Conservation (phyloP, 352 stramenopile genomes). For the Pythium periplocum region DNA sequence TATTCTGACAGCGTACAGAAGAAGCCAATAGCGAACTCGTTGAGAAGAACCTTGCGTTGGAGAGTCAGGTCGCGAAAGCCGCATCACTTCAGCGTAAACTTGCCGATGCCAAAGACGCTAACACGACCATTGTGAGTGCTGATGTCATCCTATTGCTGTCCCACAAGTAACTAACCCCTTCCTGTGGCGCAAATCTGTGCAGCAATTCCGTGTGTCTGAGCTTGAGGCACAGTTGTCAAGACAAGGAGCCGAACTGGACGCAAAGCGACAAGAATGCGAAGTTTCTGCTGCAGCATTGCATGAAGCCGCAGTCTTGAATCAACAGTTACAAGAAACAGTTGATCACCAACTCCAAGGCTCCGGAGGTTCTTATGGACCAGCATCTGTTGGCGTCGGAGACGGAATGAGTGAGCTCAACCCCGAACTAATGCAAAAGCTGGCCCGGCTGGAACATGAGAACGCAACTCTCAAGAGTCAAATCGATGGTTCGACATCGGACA, state of each 20-base stretch:
- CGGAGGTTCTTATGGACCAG: not conserved
- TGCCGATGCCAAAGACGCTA: conserved; percentile 55
- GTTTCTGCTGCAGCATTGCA: conserved; percentile 22
- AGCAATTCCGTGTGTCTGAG: conserved; percentile 67
- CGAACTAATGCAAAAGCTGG: conserved; percentile 59
- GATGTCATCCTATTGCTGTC: not conserved
- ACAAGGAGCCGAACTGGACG: conserved; percentile 26
- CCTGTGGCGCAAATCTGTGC: not conserved
- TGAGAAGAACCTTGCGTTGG: conserved; percentile 47
- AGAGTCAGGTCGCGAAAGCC: conserved; percentile 42
- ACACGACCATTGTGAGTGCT: conserved; percentile 48
- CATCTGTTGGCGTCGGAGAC: conserved; percentile 7
- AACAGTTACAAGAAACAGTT: conserved; percentile 46
- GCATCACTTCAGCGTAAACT: conserved; percentile 54
- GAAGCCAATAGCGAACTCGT: conserved; percentile 48
- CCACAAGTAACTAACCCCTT: too few relatives aligned
- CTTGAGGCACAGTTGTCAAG: conserved; percentile 32
- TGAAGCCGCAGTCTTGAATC: conserved; percentile 33
- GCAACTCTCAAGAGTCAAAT: conserved; percentile 38
- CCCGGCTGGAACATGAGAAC: conserved; percentile 58
- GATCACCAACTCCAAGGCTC: conserved; percentile 15
- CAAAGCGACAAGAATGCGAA: conserved; percentile 25
- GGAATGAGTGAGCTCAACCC: conserved; percentile 64
- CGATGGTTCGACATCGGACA: conserved; percentile 41
- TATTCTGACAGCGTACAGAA: conserved; percentile 36